A percentile compares a stretch with the other conserved stretches of the same genome.
phyloP scores from a whole-genome alignment of 345 rosid species.

The Gossypium arboreum region DNA sequence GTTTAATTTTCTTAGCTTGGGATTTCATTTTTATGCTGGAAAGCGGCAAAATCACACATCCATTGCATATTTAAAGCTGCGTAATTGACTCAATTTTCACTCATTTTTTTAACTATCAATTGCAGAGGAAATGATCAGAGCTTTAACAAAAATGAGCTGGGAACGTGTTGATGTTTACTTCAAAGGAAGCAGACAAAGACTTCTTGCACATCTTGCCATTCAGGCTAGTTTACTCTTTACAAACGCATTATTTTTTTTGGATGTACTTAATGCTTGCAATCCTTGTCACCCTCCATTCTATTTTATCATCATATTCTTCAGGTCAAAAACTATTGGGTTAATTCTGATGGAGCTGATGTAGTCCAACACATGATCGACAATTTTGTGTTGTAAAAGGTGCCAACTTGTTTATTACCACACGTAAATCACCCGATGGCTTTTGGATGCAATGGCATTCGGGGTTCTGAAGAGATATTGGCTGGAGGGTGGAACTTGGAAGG shows the following conservation, averaged over 20 bases:
- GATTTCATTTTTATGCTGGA: neutral
- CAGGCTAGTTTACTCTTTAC: constrained; percentile 44
- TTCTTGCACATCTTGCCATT: constrained; percentile 70
- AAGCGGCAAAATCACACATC: neutral
- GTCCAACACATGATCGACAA: constrained; percentile 77
- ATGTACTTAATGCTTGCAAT: neutral
- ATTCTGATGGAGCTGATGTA: constrained; percentile 80
- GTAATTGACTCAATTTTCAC: neutral
- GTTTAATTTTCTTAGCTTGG: neutral
- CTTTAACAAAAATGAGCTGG: constrained; percentile 63
- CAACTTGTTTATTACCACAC: neutral
- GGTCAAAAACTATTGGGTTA: constrained; percentile 52
- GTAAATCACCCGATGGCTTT: neutral
- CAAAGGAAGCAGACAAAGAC: constrained; percentile 58
- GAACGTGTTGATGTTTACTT: constrained; percentile 78
- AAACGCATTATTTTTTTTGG: neutral
- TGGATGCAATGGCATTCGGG: constrained; percentile 3
- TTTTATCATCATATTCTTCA: constrained; percentile 24
- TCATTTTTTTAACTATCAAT: neutral
- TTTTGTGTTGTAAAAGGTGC: constrained; percentile 35
- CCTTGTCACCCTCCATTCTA: neutral
- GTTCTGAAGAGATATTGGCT: neutral
- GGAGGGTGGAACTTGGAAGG: neutral
- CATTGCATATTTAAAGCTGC: constrained; percentile 5
- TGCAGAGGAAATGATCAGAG: constrained; percentile 77